Evolutionary conservation across 768 basidiomycete genomes (phyloP).

Genomic region (Scleroderma bovista): DNA sequence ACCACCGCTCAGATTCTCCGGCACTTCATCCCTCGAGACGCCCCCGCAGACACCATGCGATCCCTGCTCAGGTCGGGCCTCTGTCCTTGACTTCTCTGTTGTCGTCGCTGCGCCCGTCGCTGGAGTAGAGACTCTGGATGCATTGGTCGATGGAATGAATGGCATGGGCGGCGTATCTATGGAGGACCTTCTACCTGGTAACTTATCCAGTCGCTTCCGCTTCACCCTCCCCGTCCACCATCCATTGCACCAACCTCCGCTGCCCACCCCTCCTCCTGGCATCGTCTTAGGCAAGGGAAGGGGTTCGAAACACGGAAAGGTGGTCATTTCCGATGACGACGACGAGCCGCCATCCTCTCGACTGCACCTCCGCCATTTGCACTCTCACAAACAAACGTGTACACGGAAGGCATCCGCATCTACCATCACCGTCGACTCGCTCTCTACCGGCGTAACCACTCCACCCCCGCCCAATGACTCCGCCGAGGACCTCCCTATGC

Average conservation of each 20-base stretch:
- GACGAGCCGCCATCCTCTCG: constrained; percentile 26
- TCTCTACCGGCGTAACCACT: constrained; percentile 12
- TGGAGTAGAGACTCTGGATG: constrained; percentile 85
- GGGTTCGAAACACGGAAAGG: constrained; percentile 19
- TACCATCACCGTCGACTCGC: constrained; percentile 25
- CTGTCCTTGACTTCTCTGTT: constrained; percentile 49
- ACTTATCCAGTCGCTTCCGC: constrained; percentile 43
- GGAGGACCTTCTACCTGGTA: constrained; percentile 47
- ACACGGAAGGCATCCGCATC: constrained; percentile 24
- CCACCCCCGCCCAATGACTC: constrained; percentile 7
- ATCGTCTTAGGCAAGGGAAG: constrained; percentile 56
- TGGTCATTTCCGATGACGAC: constrained; percentile 49
- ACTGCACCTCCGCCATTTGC: constrained; percentile 15
- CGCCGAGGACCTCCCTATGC: constrained; percentile 5
- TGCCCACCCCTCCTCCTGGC: constrained; percentile 81
- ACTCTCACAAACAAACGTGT: constrained; percentile 14
- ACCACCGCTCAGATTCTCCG: constrained; percentile 57
- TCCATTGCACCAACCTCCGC: constrained; percentile 75
- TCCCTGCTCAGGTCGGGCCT: constrained; percentile 18
- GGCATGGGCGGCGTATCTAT: constrained; percentile 69
- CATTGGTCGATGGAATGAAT: constrained; percentile 87
- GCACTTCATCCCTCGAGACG: constrained; percentile 68
- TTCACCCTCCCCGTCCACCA: constrained; percentile 59
- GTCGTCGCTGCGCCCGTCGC: constrained; percentile 71
- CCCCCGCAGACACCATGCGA: constrained; percentile 69